Conservation (phyloP, 768 basidiomycete genomes). For the Strobilomyces dryophilus region DNA sequence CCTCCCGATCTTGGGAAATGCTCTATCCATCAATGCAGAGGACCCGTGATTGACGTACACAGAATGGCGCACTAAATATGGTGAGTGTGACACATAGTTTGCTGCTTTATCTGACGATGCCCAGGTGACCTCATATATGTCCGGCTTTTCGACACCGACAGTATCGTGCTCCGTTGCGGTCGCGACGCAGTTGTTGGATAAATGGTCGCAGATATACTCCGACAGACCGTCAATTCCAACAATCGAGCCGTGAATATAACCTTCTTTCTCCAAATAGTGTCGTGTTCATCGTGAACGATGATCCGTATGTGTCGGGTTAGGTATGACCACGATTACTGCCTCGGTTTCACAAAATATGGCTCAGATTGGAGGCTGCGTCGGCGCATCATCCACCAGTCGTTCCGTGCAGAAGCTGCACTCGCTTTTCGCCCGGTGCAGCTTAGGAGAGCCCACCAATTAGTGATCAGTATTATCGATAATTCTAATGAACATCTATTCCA, state of each 20-base stretch:
- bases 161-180: neutral
- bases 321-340: neutral
- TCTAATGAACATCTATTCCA: too few species aligned
- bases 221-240: neutral
- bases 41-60: neutral
- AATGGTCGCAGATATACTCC: neutral
- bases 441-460: too few species aligned
- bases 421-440: too few species aligned
- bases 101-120: neutral
- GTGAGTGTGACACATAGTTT: neutral
- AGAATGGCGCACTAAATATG: neutral
- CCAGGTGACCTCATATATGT: neutral
- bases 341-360: neutral
- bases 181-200: neutral
- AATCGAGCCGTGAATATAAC: neutral
- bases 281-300: neutral
- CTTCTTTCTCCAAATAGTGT: neutral
- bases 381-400: neutral
- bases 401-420: too few species aligned
- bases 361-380: neutral
- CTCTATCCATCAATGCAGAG: neutral
- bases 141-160: neutral
- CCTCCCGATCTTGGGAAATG: neutral
- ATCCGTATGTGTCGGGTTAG: neutral
- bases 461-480: too few species aligned